Conservation (phyloP, 2,329 filamentous ascomycete species). For the Mariannaea sp. region DNA sequence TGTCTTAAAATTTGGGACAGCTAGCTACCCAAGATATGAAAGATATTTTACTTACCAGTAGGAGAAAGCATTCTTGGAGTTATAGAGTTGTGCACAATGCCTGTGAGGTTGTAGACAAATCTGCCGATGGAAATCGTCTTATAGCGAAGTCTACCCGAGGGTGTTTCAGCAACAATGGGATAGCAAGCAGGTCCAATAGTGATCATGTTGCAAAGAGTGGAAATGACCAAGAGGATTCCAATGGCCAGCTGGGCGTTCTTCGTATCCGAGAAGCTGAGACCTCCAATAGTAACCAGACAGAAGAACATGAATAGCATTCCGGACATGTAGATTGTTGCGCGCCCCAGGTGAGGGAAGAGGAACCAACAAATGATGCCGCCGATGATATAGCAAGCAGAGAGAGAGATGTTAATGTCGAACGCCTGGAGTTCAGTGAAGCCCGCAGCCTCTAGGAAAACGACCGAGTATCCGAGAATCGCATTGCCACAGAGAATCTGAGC, state of each 20-base stretch:
- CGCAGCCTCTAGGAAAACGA: slow-evolving; percentile 46
- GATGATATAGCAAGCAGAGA: slow-evolving; percentile 47
- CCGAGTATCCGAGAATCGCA: slow-evolving; percentile 44
- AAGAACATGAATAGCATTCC: slow-evolving; percentile 47
- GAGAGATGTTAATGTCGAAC: slow-evolving; percentile 47
- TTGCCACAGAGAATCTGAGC: slow-evolving; percentile 45
- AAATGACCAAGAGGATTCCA: slow-evolving; percentile 38
- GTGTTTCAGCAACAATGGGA: slow-evolving; percentile 46
- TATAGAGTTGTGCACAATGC: slow-evolving; percentile 46
- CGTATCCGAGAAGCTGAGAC: slow-evolving; percentile 13
- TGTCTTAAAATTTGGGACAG: background rate
- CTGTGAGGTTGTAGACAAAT: slow-evolving; percentile 49
- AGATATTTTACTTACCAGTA: slow-evolving; percentile 5
- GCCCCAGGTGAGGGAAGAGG: slow-evolving; percentile 46
- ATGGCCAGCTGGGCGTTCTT: slow-evolving; percentile 19
- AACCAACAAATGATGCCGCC: slow-evolving; percentile 48
- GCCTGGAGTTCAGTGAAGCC: slow-evolving; percentile 44
- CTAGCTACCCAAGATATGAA: too few relatives aligned
- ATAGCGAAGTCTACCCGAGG: slow-evolving; percentile 49
- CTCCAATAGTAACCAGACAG: slow-evolving; percentile 37
- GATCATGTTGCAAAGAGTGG: slow-evolving; percentile 42
- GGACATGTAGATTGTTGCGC: slow-evolving; percentile 48
- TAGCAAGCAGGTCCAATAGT: slow-evolving; percentile 45
- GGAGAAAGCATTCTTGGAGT: slow-evolving; percentile 42
- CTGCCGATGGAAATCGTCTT: slow-evolving; percentile 53